Evolutionary conservation across 2,329 filamentous ascomycete species (phyloP).

Genomic region (Calycina marina): DNA sequence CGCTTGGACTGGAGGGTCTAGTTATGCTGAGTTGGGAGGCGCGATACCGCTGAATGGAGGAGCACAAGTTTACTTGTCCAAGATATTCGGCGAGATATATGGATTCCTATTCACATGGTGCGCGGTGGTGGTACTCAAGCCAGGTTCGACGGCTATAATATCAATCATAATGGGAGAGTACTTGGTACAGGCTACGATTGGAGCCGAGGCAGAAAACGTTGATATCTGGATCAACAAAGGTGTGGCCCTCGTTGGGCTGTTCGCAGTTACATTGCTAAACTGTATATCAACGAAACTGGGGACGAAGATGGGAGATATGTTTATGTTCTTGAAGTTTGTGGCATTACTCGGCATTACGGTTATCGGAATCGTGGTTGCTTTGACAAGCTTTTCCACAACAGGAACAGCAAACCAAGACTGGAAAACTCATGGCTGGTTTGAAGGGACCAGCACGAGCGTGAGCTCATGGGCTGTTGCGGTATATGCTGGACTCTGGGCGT

Average conservation of each 20-base stretch:
- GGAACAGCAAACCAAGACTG: slow-evolving; percentile 68
- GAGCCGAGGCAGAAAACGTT: slow-evolving; percentile 68
- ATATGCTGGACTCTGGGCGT: slow-evolving; percentile 94
- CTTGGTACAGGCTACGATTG: slow-evolving; percentile 73
- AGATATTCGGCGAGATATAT: slow-evolving; percentile 86
- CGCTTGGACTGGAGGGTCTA: slow-evolving; percentile 90
- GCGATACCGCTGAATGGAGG: slow-evolving; percentile 94
- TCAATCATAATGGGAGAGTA: slow-evolving; percentile 98
- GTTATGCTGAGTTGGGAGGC: slow-evolving; percentile 88
- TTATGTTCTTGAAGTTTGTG: slow-evolving; percentile 96
- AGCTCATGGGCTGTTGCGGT: slow-evolving; percentile 87
- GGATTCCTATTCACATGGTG: slow-evolving; percentile 97
- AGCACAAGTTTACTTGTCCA: slow-evolving; percentile 82
- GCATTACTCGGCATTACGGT: slow-evolving; percentile 77
- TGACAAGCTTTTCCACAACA: slow-evolving; percentile 67
- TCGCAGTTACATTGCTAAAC: slow-evolving; percentile 71
- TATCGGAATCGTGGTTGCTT: slow-evolving; percentile 76
- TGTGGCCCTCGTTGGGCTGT: slow-evolving; percentile 64
- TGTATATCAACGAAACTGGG: slow-evolving; percentile 82
- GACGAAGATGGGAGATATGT: slow-evolving; percentile 73
- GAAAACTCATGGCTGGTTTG: slow-evolving; percentile 81
- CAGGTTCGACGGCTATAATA: slow-evolving; percentile 85
- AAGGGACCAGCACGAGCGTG: slow-evolving; percentile 63
- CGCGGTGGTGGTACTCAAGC: slow-evolving; percentile 85
- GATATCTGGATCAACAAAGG: slow-evolving; percentile 83